Evolutionary conservation across 1,284 basidiomycete species (phyloP).

Genomic region (Apiotrichum siamense): DNA sequence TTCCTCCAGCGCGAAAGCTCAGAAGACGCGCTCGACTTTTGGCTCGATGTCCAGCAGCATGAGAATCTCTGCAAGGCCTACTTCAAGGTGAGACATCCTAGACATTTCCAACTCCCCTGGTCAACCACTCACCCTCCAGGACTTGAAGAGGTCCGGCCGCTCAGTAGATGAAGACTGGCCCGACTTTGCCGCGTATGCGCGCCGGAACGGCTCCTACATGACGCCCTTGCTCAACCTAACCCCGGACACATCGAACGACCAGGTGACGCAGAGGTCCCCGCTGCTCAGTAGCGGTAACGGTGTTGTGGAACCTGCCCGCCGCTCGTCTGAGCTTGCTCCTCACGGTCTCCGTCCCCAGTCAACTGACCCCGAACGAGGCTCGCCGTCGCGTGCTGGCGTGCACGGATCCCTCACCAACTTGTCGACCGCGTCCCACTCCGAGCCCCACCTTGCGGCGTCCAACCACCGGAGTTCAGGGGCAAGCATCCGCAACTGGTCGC

Average conservation of each 20-base stretch:
- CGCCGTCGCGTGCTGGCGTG: not conserved
- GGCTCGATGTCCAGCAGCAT: constrained; percentile 98
- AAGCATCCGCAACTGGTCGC: constrained; percentile 6
- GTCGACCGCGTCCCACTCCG: not conserved
- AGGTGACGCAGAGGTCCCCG: not conserved
- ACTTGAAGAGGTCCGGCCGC: constrained; percentile 85
- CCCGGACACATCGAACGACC: constrained; percentile 10
- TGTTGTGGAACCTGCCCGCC: constrained; percentile 8
- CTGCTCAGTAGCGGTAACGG: no score
- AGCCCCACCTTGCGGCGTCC: not conserved
- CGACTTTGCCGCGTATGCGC: constrained; percentile 87
- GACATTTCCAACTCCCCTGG: not conserved
- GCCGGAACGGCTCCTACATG: constrained; percentile 53
- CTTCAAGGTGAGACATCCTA: constrained; percentile 64
- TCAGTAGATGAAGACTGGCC: constrained; percentile 95
- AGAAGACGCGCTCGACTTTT: constrained; percentile 95
- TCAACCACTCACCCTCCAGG: constrained; percentile 44
- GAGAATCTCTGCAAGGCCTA: constrained; percentile 97
- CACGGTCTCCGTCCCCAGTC: constrained; percentile 26
- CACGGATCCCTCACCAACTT: not conserved
- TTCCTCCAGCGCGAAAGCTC: constrained; percentile 89
- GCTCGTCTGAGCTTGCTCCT: constrained; percentile 7
- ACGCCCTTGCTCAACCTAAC: constrained; percentile 56
- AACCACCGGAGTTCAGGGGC: constrained; percentile 2
- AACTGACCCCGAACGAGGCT: not conserved